phyloP scores from a whole-genome alignment of 73 alveolate species.

The Paramecium caudatum region DNA sequence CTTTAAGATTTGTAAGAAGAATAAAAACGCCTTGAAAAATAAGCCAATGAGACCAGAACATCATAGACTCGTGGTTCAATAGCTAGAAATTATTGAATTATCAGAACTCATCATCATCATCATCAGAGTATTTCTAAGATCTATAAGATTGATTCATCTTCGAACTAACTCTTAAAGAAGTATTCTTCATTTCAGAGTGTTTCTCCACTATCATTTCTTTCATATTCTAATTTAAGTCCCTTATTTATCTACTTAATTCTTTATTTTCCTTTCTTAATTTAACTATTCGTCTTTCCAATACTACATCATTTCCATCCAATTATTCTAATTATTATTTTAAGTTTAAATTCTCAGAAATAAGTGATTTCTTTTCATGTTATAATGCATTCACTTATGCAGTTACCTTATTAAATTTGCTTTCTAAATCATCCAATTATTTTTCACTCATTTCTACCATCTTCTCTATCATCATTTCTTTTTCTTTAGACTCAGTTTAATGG shows the following conservation, averaged over 20 bases:
- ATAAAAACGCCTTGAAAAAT: neutral
- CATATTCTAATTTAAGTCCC: slow-evolving; percentile 37
- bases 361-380: slow-evolving; percentile 58
- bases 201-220: slow-evolving; percentile 59
- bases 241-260: slow-evolving; percentile 18
- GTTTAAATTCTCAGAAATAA: neutral
- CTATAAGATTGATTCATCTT: neutral
- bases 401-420: slow-evolving; percentile 20
- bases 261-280: slow-evolving; percentile 67
- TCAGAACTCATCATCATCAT: slow-evolving; percentile 33
- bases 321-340: slow-evolving; percentile 29
- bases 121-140: neutral
- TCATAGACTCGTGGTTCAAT: neutral
- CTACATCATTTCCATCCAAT: slow-evolving; percentile 49
- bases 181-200: slow-evolving; percentile 37
- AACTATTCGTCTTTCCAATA: slow-evolving; percentile 50
- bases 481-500: slow-evolving; percentile 1
- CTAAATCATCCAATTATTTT: slow-evolving; percentile 57
- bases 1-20: slow-evolving; percentile 39
- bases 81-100: slow-evolving; percentile 18
- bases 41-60: neutral
- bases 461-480: slow-evolving; percentile 55
- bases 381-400: slow-evolving; percentile 31
- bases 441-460: slow-evolving; percentile 32
- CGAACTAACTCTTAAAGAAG: neutral